Base-by-base conservation (phyloP, 257 asterid genomes). In the Jasminum sambac region DNA sequence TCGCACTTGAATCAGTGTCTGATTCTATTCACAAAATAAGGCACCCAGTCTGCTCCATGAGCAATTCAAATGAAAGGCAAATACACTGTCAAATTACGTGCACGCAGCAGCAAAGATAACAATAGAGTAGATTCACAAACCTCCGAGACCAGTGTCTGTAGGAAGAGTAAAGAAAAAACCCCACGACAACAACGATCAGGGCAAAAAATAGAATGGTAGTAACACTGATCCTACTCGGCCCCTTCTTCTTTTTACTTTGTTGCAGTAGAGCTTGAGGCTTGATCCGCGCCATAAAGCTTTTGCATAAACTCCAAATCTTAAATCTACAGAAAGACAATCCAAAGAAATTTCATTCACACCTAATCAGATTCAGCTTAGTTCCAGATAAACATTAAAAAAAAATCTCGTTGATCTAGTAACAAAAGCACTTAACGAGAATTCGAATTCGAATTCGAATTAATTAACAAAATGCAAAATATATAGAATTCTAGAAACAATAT, bases 201-300 rank as follows among this genome's bases (percentile, higher is more conserved):
- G 72, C 72, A 48, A 80, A 84, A 67, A 82, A 4, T 72, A 79
- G 79, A 63, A 85, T 67, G 50, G 90, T 78, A 48, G 57, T 79
- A 43, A 62, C 39, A 72, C 83, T 78, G 71, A 80, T 52, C 66
- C 82, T 77, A 66, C 72, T 78, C 6, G 90, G 90, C 14, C 79
- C 86, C 75, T 80, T 80, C 76, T 85, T 85, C 81, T 75, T 80
- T 78, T 85, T 85, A 72, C 90, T 85, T 84, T 80, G 90, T 63
- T 72, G 85, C 64, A 82, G 66, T 62, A 85, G 90, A 57, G 90
- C 85, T 76, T 82, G 87, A 68, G 90, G 90, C 61, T 85, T 85
- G 82, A 85, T 85, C 80, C 76, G 79, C 78, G 84, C 90, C 87
- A 82, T 85, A 72, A 79, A 13, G 44, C 30, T 63, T 68, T 34